Conservation (phyloP, 257 asterid species). For the Primulina huaijiensis region DNA sequence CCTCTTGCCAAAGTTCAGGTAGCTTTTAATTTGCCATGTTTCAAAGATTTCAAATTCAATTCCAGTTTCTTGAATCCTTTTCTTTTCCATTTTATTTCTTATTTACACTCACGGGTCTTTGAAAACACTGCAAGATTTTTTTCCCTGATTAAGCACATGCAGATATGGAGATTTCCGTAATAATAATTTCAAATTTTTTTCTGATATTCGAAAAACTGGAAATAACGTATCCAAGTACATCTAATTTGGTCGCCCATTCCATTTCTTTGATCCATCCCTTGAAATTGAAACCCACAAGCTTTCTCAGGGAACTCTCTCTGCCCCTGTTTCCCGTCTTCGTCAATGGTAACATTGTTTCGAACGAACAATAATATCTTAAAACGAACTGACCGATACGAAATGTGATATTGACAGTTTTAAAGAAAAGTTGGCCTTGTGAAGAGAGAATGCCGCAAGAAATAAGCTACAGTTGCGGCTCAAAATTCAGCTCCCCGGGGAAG, state of each 20-base stretch:
- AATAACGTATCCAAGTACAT: no score
- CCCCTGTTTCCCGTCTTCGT: background rate
- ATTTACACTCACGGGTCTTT: background rate
- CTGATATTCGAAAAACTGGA: no score
- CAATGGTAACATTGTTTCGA: constrained; percentile 27
- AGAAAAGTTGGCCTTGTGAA: background rate
- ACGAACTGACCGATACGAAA: no score
- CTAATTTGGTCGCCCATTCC: no score
- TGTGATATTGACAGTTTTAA: constrained; percentile 18
- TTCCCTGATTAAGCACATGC: no score
- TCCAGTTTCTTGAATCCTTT: background rate
- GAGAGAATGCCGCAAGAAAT: constrained; percentile 66
- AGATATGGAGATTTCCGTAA: no score
- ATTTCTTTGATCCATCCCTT: background rate
- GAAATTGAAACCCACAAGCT: background rate
- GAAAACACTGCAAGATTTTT: constrained; percentile 7
- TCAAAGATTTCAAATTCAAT: background rate
- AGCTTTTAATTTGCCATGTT: background rate
- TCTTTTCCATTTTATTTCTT: background rate
- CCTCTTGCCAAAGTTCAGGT: constrained; percentile 25
- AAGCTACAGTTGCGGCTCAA: constrained; percentile 9
- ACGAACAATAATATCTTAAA: constrained; percentile 26
- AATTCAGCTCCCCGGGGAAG: constrained; percentile 61
- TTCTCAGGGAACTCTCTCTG: background rate
- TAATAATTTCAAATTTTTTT: no score